phyloP scores from a whole-genome alignment of 257 asterid genomes.

The Asclepias syriaca region DNA sequence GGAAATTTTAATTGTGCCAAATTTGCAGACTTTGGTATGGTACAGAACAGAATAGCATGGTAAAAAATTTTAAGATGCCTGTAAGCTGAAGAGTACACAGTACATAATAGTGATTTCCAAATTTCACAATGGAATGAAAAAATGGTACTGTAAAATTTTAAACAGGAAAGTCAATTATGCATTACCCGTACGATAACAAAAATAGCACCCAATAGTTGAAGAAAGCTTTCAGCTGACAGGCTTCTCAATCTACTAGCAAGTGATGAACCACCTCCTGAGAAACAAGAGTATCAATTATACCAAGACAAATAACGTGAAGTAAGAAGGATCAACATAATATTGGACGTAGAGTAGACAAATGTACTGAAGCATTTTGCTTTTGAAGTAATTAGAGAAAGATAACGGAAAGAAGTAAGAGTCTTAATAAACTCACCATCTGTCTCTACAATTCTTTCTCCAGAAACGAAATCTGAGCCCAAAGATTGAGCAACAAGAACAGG shows the following conservation, averaged over 20 bases:
- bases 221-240: conserved; percentile 81
- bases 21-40: neutral
- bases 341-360: neutral
- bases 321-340: neutral
- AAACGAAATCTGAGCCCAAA: conserved; percentile 61
- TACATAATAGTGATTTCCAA: neutral
- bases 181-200: conserved; percentile 92
- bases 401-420: neutral
- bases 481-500: conserved; percentile 39
- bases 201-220: conserved; percentile 79
- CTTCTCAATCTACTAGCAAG: conserved; percentile 86
- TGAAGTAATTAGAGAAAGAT: neutral
- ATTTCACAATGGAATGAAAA: neutral
- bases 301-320: neutral
- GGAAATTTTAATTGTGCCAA: neutral
- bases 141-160: neutral
- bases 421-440: conserved; percentile 63
- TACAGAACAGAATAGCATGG: neutral
- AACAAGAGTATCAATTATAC: neutral
- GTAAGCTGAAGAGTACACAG: neutral
- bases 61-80: neutral
- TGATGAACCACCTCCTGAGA: conserved; percentile 84
- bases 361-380: neutral
- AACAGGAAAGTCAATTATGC: conserved; percentile 34
- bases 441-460: conserved; percentile 72